Percentiles rank a stretch among this genome's conserved stretches.
Evolutionary conservation across 202 grass and related monocot species (phyloP).

Genomic region (Digitaria exilis): DNA sequence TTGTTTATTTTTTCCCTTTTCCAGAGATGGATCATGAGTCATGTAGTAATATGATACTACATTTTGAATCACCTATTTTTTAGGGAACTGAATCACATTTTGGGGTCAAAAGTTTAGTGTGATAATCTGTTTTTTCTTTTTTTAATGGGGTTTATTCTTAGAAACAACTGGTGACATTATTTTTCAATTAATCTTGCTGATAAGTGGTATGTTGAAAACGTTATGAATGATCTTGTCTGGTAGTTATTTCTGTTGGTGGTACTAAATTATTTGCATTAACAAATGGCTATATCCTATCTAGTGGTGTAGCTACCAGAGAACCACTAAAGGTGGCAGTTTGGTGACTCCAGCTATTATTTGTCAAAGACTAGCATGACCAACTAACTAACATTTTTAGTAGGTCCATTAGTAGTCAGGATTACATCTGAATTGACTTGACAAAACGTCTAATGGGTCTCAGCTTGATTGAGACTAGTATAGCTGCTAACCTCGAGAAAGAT

Average conservation of each 20-base stretch:
- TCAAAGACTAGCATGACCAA: conserved; percentile 38
- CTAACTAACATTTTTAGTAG: conserved; percentile 39
- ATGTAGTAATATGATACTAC: background rate
- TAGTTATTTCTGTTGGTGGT: conserved; percentile 21
- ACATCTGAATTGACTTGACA: conserved; percentile 49
- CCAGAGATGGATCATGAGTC: background rate
- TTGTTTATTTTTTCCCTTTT: background rate
- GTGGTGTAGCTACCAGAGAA: conserved; percentile 25
- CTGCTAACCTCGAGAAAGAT: background rate
- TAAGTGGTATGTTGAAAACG: background rate
- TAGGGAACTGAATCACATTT: too few relatives aligned
- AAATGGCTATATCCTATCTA: conserved; percentile 18
- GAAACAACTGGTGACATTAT: background rate
- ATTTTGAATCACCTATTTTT: too few relatives aligned
- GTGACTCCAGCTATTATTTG: conserved; percentile 17
- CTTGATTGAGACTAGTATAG: conserved; percentile 10
- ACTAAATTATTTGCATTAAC: conserved; percentile 1
- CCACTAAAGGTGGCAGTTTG: conserved; percentile 19
- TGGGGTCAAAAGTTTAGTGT: background rate
- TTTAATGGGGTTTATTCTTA: background rate
- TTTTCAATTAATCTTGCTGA: background rate
- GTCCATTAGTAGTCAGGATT: conserved; percentile 37
- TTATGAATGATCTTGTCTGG: background rate
- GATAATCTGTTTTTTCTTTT: background rate
- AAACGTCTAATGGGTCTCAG: conserved; percentile 19